Evolutionary conservation across 306 rosid species (phyloP), one percentile per base, ranked within the genome.

Genomic region (Carpinus fangiana): DNA sequence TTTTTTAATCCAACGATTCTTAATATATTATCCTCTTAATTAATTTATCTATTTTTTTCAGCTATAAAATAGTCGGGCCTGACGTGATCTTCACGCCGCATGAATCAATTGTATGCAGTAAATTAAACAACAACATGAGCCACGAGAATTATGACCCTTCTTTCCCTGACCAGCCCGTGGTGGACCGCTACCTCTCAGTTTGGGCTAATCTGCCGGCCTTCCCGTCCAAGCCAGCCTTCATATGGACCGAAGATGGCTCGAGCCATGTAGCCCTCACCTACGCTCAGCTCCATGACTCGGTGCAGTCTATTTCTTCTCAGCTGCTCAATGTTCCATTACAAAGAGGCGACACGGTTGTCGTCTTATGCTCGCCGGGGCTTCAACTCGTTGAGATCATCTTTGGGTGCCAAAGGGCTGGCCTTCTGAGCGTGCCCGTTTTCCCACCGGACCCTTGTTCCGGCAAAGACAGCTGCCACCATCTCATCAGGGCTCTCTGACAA

Each of bases 81-180:
- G 45, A 67, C 38, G 0, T 41, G 21, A 73, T 3, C n/a, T 65
- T 52, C 9, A 46, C 55, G 61, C 7, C 2, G 36, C 68, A 46
- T 26, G 26, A 52, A 5, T 16, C 6, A 38, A 38, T 38, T 38
- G 5, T 16, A 46, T 13, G 12, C 21, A 5, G 52, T 31, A 38
- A 38, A 38, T 38, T 38, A 5, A 2, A 41, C 34, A n/a, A 38
- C 79, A 83, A 52, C 18, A 93, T 83, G 96, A 78, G 78, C 50
- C 87, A 72, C 77, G 93, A 92, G 84, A 94, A 94, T 55, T 94
- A 90, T 43, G 95, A 92, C 43, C 97, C 91, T 0, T 89, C 79
- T 3, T 92, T 88, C 60, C 98, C 97, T 0, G 96, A 94, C 82
- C 98, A 92, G 83, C 92, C 92, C 0, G 94, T 87, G 75, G 98